Conservation (phyloP, 176 grass and related monocot species). For the Hyparrhenia diplandra region DNA sequence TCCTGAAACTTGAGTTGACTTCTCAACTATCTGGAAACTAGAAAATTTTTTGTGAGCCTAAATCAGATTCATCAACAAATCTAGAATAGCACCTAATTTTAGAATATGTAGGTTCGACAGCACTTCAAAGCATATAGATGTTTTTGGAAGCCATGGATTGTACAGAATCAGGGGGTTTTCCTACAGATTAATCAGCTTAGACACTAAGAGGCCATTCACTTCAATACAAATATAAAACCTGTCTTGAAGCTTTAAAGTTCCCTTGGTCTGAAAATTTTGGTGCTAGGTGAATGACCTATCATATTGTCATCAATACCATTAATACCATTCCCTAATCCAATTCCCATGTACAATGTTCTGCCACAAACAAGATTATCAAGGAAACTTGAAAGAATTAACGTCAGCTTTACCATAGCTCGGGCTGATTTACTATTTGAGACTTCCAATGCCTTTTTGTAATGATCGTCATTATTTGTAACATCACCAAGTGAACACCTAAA, state of each 20-base stretch:
- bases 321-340: background rate
- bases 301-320: background rate
- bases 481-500: conserved; percentile 97
- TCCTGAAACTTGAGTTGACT: background rate
- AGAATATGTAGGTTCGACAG: background rate
- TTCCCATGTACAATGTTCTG: background rate
- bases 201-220: background rate
- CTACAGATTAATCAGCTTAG: background rate
- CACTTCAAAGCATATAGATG: background rate
- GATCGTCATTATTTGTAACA: conserved; percentile 65
- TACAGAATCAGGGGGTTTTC: background rate
- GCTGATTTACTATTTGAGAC: conserved; percentile 89
- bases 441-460: conserved; percentile 93
- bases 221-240: background rate
- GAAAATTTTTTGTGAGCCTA: background rate
- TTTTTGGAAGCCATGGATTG: background rate
- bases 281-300: background rate
- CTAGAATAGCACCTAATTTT: background rate
- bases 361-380: background rate
- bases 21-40: background rate
- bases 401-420: conserved; percentile 67
- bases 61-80: background rate
- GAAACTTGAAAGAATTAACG: conserved; percentile 18
- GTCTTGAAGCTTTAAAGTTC: background rate
- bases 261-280: background rate